Base-by-base conservation (phyloP, 2,329 filamentous ascomycete species). In the Calonectria pauciramosa region DNA sequence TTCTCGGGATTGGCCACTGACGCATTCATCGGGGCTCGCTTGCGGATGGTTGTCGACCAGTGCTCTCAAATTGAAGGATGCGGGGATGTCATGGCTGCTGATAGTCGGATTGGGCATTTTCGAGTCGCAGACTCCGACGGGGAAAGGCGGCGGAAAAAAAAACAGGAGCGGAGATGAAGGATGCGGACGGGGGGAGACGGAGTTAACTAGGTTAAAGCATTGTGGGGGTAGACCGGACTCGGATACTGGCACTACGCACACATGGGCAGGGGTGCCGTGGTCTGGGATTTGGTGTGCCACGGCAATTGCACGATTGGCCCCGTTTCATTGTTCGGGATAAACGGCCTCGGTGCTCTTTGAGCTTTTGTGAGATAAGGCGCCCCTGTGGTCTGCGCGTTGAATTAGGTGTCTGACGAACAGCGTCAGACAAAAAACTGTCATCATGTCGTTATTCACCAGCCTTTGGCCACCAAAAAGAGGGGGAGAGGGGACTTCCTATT, bases 141-240 rank as follows among this genome's bases (percentile, higher is more conserved):
- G 71, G 71, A 73, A 69, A 20, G 59, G 65, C 71, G 71, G 71
- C 38, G 16, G 47, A 51, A 52, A 49, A 20, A 64, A 51, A 52
- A 49, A 26, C 23, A 47, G 10, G 26, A 20, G 36, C 44, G 34
- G 34, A 32, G 38, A 60, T 16, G 70, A 60, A 36, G 14, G 30
- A 56, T 26, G 36, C 44, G 20, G n/a, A 73, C 66, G 59, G 66
- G 71, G 59, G 71, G 66, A 72, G 71, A 69, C 66, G 71, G 66
- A 66, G 34, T 32, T 51, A 49, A 68, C 34, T 23, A 34, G 49
- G 56, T n/a, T 49, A 47, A 8, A 49, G 56, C 14, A 16, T 23
- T 64, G 64, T 63, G 51, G 54, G 38, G 54, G 26, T 38, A 36
- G 3, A 52, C 38, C 51, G 26, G 34, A 30, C 20, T 34, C 44